Evolutionary conservation across 352 stramenopile species (phyloP).

Genomic region (Globisporangium nunn): DNA sequence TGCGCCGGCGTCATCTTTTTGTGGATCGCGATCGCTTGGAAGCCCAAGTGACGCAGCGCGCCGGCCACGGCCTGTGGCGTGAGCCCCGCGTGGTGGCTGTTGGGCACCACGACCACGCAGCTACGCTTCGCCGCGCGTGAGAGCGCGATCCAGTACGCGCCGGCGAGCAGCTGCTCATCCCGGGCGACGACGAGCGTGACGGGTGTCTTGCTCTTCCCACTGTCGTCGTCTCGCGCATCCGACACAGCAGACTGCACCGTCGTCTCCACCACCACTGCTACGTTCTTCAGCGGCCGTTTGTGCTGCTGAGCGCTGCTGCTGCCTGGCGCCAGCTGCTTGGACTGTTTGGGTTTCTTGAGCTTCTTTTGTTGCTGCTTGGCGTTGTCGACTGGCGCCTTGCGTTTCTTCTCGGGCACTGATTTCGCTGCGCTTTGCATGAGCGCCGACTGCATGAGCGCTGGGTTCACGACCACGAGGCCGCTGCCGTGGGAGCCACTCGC

Average conservation of each 20-base stretch:
- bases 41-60: conserved; percentile 47
- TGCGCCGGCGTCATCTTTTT: conserved; percentile 58
- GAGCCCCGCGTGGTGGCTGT: conserved; percentile 9
- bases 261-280: conserved; percentile 2
- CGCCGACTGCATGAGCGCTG: conserved; percentile 20
- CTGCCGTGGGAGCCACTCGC: background rate
- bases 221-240: background rate
- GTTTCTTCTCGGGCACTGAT: background rate
- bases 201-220: conserved; percentile 6
- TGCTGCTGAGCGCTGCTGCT: background rate
- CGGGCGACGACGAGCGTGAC: conserved; percentile 24
- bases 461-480: conserved; percentile 12
- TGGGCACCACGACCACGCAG: conserved; percentile 47
- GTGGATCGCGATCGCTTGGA: conserved; percentile 59
- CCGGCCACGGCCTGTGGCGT: conserved; percentile 29
- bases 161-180: conserved; percentile 32
- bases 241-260: conserved; percentile 5
- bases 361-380: conserved; percentile 12
- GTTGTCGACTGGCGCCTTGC: background rate
- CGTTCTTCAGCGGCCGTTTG: conserved; percentile 7
- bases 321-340: too few relatives aligned
- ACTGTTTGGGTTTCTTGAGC: conserved; percentile 2
- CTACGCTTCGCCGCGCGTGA: conserved; percentile 27
- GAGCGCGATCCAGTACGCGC: conserved; percentile 55
- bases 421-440: conserved; percentile 2